Evolutionary conservation across 345 rosid species (phyloP), one percentile per base, ranked within the genome.

Genomic region (Citrus medica): DNA sequence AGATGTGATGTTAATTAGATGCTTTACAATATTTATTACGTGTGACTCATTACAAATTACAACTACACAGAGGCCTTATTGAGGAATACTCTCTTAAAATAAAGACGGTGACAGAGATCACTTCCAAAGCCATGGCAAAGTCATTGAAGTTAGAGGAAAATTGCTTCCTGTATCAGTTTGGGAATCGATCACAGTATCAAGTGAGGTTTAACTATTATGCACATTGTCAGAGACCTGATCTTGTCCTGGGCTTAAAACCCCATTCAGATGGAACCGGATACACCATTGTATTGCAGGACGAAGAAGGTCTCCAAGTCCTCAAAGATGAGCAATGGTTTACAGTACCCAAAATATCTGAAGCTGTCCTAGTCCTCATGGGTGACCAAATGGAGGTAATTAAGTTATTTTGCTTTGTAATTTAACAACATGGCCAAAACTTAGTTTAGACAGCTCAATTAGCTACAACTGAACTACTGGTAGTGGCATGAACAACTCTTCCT

Each of bases 171-270:
- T 71, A 82, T 22, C 85, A 83, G 58, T 83, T 74, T 38, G 93
- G 90, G 2, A 85, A 85, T 25, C n/a, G 24, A 35, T 75, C 88
- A 32, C 51, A 62, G 8, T 28, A 88, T 85, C 75, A 71, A 2
- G 88, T 81, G 0, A 83, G 91, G 78, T 87, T 90, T 77, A 90
- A 89, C 78, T 79, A 81, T 76, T 90, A 90, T 81, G 78, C 92
- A 4, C 78, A 80, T 6, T 87, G 91, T 71, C 86, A 74, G 5
- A 82, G 74, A 80, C 92, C 92, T 9, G 87, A 87, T 35, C 82
- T 72, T 2, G 81, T 89, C 75, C 86, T 89, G 5, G 94, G 91
- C 55, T 67, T 89, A 14, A 89, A 87, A 76, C 88, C 91, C 1
- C 94, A 89, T 37, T 74, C 89, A 14, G 93, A 90, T 74, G 89